Evolutionary conservation across 2,329 filamentous ascomycete genomes (phyloP), one percentile per base, ranked within the genome.

Genomic region (Aspergillaceae sp.): DNA sequence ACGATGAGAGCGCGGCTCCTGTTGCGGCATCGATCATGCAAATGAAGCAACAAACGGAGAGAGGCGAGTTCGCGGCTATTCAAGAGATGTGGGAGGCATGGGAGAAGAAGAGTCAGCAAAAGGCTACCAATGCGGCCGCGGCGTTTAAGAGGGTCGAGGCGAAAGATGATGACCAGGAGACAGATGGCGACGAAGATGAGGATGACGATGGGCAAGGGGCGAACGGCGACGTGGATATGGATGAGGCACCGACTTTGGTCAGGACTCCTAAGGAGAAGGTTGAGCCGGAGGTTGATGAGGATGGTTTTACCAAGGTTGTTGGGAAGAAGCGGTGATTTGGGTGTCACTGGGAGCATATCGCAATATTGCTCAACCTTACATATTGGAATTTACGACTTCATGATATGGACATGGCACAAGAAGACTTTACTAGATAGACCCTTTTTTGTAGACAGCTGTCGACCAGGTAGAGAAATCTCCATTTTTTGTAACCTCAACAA

Each of bases 1-100:
- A 97, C 60, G 92, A 98, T 66, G 90, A 89, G 57, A 91, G 84
- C 41, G 86, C 83, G 32, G 81, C 78, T 44, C 78, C 83, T 46
- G 79, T 94, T 5, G 89, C 89, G 7, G 73, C 74, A 48, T 75
- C 82, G 56, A 86, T 97, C 48, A 69, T 94, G 64, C 74, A 75
- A 44, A 70, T 91, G 52, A 75, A 82, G 57, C 73, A 74, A 48
- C 77, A 86, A 61, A 81, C 82, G 57, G 72, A 74, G 48, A 75
- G 78, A 51, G 85, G 86, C 10, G 75, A 82, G 47, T 84, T 85
- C 52, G 73, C 71, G n/a, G 76, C 76, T 50, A 78, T 89, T 44
- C 75, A 81, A 53, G 72, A 71, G 51, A 68, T 92, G 70, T 79
- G 80, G 63, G 59, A 63, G 44, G 53, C 52, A 4, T 72, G 62